Base-by-base conservation (phyloP, 768 basidiomycete genomes). In the Postia placenta region DNA sequence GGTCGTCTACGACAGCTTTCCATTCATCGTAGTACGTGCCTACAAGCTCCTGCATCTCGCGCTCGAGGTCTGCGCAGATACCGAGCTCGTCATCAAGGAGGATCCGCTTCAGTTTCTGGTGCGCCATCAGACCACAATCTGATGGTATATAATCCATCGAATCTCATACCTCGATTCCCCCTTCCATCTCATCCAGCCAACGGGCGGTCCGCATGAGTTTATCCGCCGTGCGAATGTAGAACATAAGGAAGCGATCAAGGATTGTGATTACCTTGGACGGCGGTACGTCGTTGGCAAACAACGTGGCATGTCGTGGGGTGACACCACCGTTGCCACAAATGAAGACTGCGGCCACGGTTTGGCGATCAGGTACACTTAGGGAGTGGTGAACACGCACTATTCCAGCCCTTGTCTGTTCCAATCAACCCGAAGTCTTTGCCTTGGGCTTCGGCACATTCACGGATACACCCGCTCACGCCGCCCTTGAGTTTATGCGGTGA, bases 401-500 rank as follows among this genome's bases (percentile, higher is more conserved):
- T 86, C 83, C 85, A 87, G n/a, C 85, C 85, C 63, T 87, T 86
- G 64, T 80, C 81, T 0, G 83, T 85, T 1, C 85, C 85, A 48
- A 87, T 87, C 33, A 87, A 64, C 11, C 85, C 85, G 56, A 87
- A 89, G 62, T 87, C 85, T 59, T 79, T 85, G 11, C 69, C 69
- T 56, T 89, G 86, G 2, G 86, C 85, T 63, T 87, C 86, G 0
- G 85, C 86, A 51, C 86, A 89, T 60, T 87, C 86, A 15, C 85
- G 74, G 0, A 84, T 74, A 58, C 85, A 87, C 17, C 85, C 85
- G 19, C 78, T 80, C 3, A 89, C 83, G 11, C 86, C 86, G 22
- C 85, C 85, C 64, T 87, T 87, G 60, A 87, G 67, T 62, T 86
- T 86, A 63, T 84, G 83, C n/a, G 83, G 83, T 4, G 75, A 74